phyloP scores from a whole-genome alignment of 768 basidiomycete species.

The Pisolithus tinctorius region DNA sequence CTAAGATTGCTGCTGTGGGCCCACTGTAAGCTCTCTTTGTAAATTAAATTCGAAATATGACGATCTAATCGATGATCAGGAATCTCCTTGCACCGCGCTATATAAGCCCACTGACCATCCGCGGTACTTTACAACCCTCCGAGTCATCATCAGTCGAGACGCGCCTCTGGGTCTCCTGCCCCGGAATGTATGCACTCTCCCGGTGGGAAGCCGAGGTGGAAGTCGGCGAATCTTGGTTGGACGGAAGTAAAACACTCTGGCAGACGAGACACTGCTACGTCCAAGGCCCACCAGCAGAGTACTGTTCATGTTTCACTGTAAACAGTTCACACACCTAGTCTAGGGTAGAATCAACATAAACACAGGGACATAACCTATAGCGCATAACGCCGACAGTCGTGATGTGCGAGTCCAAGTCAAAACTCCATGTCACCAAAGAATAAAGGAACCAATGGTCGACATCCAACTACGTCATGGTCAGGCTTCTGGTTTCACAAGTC shows the following conservation, averaged over 20 bases:
- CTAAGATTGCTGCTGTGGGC: conserved; percentile 10
- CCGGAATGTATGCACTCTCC: conserved; percentile 58
- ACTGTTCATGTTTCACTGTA: conserved; percentile 31
- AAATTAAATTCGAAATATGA: neutral
- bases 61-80: conserved; percentile 24
- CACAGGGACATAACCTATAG: conserved; percentile 6
- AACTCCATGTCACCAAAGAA: neutral
- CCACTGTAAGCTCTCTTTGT: conserved; percentile 14
- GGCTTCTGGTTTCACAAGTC: too few relatives aligned
- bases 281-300: conserved; percentile 27
- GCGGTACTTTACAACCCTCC: conserved; percentile 49
- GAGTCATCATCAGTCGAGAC: conserved; percentile 38
- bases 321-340: conserved; percentile 1
- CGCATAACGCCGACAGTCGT: neutral
- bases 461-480: too few relatives aligned
- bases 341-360: neutral
- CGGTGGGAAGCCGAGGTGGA: conserved; percentile 67
- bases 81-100: conserved; percentile 48
- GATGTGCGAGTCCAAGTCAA: too few relatives aligned
- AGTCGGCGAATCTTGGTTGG: conserved; percentile 36
- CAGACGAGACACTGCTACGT: conserved; percentile 34
- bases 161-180: conserved; percentile 52
- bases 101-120: conserved; percentile 59
- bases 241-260: conserved; percentile 20
- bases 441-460: neutral